Evolutionary conservation across 306 rosid genomes (phyloP).

Genomic region (Begonia fuchsioides): DNA sequence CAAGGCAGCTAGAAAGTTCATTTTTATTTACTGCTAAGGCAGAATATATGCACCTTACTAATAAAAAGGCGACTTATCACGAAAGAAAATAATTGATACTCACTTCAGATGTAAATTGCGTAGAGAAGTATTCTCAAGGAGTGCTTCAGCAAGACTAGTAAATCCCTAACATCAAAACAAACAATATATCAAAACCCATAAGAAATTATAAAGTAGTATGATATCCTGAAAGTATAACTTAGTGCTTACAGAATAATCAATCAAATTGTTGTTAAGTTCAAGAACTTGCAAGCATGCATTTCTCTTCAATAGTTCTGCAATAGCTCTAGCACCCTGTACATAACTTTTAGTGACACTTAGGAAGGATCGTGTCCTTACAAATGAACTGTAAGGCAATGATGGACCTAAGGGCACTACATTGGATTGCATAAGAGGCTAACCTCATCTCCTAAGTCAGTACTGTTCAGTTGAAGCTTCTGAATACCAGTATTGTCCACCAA

Average conservation of each 20-base stretch:
- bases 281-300: conserved; percentile 63
- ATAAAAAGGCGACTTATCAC: too few relatives aligned
- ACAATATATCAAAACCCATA: conserved; percentile 26
- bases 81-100: conserved; percentile 15
- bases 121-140: conserved; percentile 62
- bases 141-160: conserved; percentile 87
- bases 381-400: conserved; percentile 4
- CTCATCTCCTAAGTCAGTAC: conserved; percentile 92
- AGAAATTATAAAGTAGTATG: conserved; percentile 11
- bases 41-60: too few relatives aligned
- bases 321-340: conserved; percentile 81
- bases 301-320: conserved; percentile 81
- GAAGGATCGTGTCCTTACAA: not conserved
- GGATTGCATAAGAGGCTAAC: conserved; percentile 31
- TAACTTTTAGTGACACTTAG: not conserved
- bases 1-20: conserved; percentile 5
- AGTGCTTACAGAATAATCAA: conserved; percentile 82
- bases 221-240: conserved; percentile 11
- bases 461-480: conserved; percentile 80
- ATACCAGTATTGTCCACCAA: conserved; percentile 58
- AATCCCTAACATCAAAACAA: conserved; percentile 54
- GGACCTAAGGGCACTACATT: not conserved
- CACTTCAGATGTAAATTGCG: conserved; percentile 78
- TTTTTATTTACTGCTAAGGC: not conserved
- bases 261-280: conserved; percentile 87